Base-by-base conservation (phyloP, 352 stramenopile species). In the Phytopythium aichiense region DNA sequence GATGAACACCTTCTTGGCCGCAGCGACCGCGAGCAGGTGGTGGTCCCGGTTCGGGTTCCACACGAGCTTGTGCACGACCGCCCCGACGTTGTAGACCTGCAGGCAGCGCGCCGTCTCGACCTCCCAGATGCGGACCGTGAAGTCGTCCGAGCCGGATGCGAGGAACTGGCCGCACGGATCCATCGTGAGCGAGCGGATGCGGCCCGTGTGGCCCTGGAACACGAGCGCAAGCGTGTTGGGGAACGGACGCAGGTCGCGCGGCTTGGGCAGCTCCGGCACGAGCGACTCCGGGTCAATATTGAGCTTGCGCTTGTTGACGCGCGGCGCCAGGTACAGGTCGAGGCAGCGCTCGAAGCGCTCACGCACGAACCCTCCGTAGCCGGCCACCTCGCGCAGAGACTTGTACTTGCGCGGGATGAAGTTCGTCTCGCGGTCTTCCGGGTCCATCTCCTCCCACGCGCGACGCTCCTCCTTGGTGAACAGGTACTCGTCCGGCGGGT, bases 341-440 rank as follows among this genome's bases (percentile, higher is more conserved):
- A 99, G 79, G 73, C 98, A 99, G 13, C 98, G 88, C 72, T 99
- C 97, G 73, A 99, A 99, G n/a, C 97, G 86, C 79, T 99, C 98
- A 64, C 95, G 95, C 31, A 99, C 93, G 50, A 98, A 97, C 69
- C 98, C 91, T 28, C 88, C 73, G 78, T 99, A 99, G 22, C 90
- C 96, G 48, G 94, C 94, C 37, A 99, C 96, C 37, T 97, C 91
- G 35, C 97, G 89, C 50, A 99, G 78, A 38, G 96, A 98, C 45
- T 96, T 91, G 79, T 98, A 99, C 70, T 99, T 98, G 62, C 95
- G 92, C 13, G 98, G 98, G 52, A 99, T 91, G 53, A 99, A 99
- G 65, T 98, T 98, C 57, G 97, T 92, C 53, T 98, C 94, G 61
- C 98, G 92, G 69, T 99, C 96, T 61, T 98, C 87, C 1, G 92